phyloP scores from a whole-genome alignment of 192 early-diverging fungal genomes.

The Cetraspora pellucida region DNA sequence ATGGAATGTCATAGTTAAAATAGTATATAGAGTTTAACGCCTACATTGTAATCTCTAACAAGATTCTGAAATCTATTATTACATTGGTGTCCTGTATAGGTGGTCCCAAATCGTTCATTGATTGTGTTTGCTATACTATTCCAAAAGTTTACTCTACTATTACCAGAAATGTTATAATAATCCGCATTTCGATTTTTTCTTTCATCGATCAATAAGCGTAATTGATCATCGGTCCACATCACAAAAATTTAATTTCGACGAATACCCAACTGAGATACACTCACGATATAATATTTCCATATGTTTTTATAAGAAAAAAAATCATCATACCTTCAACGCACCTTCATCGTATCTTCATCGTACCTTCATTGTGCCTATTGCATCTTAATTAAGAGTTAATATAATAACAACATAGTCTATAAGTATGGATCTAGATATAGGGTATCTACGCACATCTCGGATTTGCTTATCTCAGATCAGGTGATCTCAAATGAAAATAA shows the following conservation, averaged over 20 bases:
- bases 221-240: conserved; percentile 1
- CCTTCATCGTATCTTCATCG: too few relatives aligned
- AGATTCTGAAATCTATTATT: not conserved
- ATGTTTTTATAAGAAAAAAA: too few relatives aligned
- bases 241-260: not conserved
- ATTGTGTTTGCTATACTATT: not conserved
- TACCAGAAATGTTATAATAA: not conserved
- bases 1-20: not conserved
- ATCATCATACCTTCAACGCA: too few relatives aligned
- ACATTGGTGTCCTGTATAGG: not conserved
- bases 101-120: not conserved
- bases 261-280: too few relatives aligned
- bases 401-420: too few relatives aligned
- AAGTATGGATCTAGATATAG: too few relatives aligned
- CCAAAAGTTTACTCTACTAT: not conserved
- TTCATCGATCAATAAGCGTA: not conserved
- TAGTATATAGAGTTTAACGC: not conserved
- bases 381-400: too few relatives aligned
- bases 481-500: too few relatives aligned
- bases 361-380: not conserved
- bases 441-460: too few relatives aligned
- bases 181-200: not conserved
- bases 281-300: too few relatives aligned
- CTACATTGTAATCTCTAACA: not conserved
- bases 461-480: too few relatives aligned